Conservation (phyloP, 2,329 filamentous ascomycete genomes). For the Xylariaceae sp. region DNA sequence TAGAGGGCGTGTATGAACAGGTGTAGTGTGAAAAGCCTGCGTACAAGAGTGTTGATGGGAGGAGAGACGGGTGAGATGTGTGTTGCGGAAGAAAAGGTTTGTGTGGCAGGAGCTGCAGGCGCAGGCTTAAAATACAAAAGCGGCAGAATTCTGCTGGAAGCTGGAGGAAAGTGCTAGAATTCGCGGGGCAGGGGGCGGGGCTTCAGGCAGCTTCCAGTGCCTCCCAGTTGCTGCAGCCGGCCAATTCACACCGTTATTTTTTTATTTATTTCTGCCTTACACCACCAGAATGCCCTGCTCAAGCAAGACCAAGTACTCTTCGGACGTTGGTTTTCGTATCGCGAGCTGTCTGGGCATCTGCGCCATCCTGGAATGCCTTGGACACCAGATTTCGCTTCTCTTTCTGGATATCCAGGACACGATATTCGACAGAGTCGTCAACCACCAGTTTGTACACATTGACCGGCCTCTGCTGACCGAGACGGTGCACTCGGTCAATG, state of each 20-base stretch:
- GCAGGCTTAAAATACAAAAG: not conserved
- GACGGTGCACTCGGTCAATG: slow-evolving; percentile 76
- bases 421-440: slow-evolving; percentile 72
- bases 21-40: not conserved
- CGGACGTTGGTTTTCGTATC: no score
- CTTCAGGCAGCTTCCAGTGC: not conserved
- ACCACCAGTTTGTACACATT: slow-evolving; percentile 78
- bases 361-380: slow-evolving; percentile 71
- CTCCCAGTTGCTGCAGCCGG: no score
- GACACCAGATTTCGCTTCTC: slow-evolving; percentile 72
- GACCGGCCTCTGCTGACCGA: slow-evolving; percentile 73
- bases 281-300: no score
- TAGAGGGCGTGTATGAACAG: not conserved
- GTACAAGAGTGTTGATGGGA: not conserved
- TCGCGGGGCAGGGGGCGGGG: not conserved
- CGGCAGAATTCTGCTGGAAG: slow-evolving; percentile 1
- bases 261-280: no score
- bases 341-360: slow-evolving; percentile 44
- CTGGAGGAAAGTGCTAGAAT: slow-evolving; percentile 3
- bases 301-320: no score
- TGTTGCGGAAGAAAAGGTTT: slow-evolving; percentile 1
- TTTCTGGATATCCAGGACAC: slow-evolving; percentile 68
- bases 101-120: not conserved
- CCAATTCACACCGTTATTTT: no score
- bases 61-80: slow-evolving; percentile 2